Conservation (phyloP, 345 rosid species). For the Cochlearia excelsa region DNA sequence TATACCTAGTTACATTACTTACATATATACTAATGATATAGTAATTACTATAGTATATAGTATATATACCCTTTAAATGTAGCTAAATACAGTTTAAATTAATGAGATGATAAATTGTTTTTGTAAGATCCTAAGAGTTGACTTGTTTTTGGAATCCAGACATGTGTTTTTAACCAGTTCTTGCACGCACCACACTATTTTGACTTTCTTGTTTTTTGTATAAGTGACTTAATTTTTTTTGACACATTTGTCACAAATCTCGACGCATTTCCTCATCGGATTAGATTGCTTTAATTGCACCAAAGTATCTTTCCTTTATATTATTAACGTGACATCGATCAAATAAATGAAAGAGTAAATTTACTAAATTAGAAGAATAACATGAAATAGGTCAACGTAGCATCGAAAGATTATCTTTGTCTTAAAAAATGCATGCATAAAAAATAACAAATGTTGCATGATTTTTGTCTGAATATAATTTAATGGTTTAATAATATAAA, state of each 20-base stretch:
- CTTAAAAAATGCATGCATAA: not conserved
- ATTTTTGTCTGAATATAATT: not conserved
- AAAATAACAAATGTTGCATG: not conserved
- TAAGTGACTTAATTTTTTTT: too few species aligned
- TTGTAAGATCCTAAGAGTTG: conserved; percentile 40
- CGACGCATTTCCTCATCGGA: conserved; percentile 19
- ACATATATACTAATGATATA: too few species aligned
- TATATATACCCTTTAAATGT: too few species aligned
- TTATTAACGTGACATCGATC: conserved; percentile 2
- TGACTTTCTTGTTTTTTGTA: conserved; percentile 18
- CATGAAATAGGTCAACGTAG: conserved; percentile 28
- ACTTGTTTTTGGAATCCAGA: conserved; percentile 30
- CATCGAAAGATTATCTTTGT: conserved; percentile 12
- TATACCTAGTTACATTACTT: too few species aligned
- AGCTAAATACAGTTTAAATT: not conserved
- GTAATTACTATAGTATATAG: too few species aligned
- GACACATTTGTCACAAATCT: conserved; percentile 18
- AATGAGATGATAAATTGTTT: conserved; percentile 6
- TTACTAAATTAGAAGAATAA: not conserved
- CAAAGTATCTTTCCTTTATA: conserved; percentile 1
- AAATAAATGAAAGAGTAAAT: not conserved
- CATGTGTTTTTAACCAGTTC: conserved; percentile 34
- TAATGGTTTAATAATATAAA: not conserved
- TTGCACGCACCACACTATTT: conserved; percentile 25
- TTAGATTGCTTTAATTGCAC: conserved; percentile 23